Evolutionary conservation across 208 protist species (phyloP).

Genomic region (Acanthamoeba lenticulata): DNA sequence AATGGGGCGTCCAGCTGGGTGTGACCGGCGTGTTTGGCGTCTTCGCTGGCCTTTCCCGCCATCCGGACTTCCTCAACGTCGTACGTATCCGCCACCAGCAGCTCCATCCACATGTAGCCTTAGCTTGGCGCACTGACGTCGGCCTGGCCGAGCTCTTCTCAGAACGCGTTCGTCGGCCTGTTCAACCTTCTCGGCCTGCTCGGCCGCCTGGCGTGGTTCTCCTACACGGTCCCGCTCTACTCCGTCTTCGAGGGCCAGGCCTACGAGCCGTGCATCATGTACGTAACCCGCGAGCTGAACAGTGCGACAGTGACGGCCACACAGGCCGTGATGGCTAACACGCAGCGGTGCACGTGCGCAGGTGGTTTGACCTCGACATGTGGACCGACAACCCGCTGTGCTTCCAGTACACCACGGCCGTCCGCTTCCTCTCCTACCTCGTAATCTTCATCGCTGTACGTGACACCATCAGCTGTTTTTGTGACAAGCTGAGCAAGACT

Average conservation of each 20-base stretch:
- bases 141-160: not conserved
- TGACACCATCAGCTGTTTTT: not conserved
- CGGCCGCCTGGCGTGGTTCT: not conserved
- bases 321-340: not conserved
- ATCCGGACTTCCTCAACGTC: not conserved
- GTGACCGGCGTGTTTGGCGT: not conserved
- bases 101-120: not conserved
- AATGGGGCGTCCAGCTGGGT: constrained; percentile 5
- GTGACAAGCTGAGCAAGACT: not conserved
- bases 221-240: not conserved
- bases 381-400: not conserved
- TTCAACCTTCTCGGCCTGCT: not conserved
- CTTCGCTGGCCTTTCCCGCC: not conserved
- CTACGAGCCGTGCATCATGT: not conserved
- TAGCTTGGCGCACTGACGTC: not conserved
- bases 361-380: not conserved
- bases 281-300: not conserved
- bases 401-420: not conserved
- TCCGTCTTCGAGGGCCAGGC: not conserved
- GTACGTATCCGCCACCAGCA: not conserved
- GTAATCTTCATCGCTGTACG: not conserved
- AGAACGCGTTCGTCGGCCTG: not conserved
- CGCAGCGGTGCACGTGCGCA: not conserved
- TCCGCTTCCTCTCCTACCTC: not conserved
- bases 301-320: not conserved